Evolutionary conservation across 2,329 filamentous ascomycete species (phyloP), one percentile per base, ranked within the genome.

Genomic region (Colletotrichum sansevieriae): DNA sequence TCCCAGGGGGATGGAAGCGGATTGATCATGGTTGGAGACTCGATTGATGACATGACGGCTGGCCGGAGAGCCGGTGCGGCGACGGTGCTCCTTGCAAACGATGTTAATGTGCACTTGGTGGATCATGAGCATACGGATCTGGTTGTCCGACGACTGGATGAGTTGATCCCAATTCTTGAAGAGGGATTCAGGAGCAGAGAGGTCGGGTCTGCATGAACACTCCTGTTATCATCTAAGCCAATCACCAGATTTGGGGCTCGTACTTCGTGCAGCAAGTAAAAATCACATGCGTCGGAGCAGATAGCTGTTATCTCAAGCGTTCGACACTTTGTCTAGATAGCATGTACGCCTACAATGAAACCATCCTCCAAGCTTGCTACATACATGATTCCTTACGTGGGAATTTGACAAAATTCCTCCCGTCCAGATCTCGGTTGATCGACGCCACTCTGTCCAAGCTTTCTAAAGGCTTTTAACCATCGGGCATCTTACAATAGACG

Each of bases 41-140:
- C 91, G 15, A 89, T 97, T 63, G 96, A 98, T 78, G 96, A 99
- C 77, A 97, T 98, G 89, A 92, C 91, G 8, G 94, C 95, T 1
- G 95, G 96, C 0, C 87, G 91, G 68, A 85, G 84, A 60, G 95
- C 95, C 0, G 95, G 95, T 1, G 93, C 95, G 1, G 92, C 94
- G 39, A 98, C 96, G 0, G 94, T 98, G n/a, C 77, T 98, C 76
- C 83, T 99, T 51, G 86, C 91, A 15, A 97, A 97, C 75, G 89
- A 93, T n/a, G 90, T 87, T n/a, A 97, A 97, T 76, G 79, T 78
- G 63, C 85, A 91, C 72, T 77, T 97, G 66, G 88, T 85, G 8
- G 83, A 87, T 25, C 92, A 97, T 76, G 86, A 90, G 71, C 88
- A 94, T 77, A 97, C 93, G 0, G 93, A 97, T 78, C 75, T 95